Evolutionary conservation across 2,329 filamentous ascomycete species (phyloP).

Genomic region (Dactylellina leptospora): DNA sequence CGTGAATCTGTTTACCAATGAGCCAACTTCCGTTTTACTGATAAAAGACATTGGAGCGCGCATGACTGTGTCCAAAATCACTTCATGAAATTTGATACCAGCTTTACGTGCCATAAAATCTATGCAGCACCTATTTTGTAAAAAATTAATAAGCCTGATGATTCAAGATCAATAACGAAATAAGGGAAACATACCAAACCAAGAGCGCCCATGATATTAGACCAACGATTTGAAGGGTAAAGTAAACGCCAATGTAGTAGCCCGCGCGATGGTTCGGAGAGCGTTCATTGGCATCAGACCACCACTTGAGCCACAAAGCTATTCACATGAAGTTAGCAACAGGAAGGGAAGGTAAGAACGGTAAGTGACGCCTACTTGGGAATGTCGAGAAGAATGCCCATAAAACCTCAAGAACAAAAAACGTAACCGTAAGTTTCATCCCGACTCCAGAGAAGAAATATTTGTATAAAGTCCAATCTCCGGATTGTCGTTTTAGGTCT

Average conservation of each 20-base stretch:
- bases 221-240: slow-evolving; percentile 59
- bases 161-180: not conserved
- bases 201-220: slow-evolving; percentile 60
- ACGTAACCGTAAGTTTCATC: slow-evolving; percentile 31
- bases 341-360: not conserved
- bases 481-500: slow-evolving; percentile 53
- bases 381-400: slow-evolving; percentile 56
- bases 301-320: slow-evolving; percentile 61
- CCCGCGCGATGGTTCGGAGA: slow-evolving; percentile 58
- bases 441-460: slow-evolving; percentile 56
- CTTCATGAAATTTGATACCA: slow-evolving; percentile 29
- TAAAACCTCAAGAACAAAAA: slow-evolving; percentile 53
- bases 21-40: slow-evolving; percentile 61
- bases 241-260: slow-evolving; percentile 61
- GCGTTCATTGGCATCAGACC: slow-evolving; percentile 57
- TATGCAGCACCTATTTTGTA: slow-evolving; percentile 12
- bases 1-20: slow-evolving; percentile 62
- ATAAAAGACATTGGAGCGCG: slow-evolving; percentile 62
- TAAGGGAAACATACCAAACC: not conserved
- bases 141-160: not conserved
- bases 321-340: slow-evolving; percentile 57
- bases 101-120: slow-evolving; percentile 32
- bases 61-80: slow-evolving; percentile 27
- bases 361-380: slow-evolving; percentile 56
- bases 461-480: slow-evolving; percentile 60